A percentile compares a stretch with the other conserved stretches of the same genome.
Evolutionary conservation across 805 yeast species (phyloP).

Genomic region (Ogataea haglerorum): DNA sequence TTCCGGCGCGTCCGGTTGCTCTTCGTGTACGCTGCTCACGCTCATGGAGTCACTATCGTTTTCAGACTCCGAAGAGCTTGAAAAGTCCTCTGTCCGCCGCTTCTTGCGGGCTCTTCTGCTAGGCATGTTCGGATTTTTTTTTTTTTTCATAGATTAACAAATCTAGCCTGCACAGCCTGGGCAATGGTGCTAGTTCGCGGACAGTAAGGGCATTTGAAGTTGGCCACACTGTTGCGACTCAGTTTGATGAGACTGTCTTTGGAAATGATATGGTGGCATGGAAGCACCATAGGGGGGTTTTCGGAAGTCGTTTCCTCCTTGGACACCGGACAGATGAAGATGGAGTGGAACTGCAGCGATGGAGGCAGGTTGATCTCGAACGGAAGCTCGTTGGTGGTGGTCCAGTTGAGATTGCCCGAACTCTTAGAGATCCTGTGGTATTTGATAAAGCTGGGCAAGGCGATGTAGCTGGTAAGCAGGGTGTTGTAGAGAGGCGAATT

Average conservation of each 20-base stretch:
- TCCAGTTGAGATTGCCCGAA: conserved; percentile 47
- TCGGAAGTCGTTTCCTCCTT: conserved; percentile 58
- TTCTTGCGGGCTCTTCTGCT: conserved; percentile 61
- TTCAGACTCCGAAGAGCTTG: conserved; percentile 44
- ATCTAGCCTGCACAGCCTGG: conserved; percentile 43
- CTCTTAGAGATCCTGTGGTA: conserved; percentile 39
- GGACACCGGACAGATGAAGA: conserved; percentile 69
- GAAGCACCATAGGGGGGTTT: conserved; percentile 52
- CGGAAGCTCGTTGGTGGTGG: conserved; percentile 57
- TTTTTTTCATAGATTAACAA: conserved; percentile 33
- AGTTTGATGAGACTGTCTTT: conserved; percentile 49
- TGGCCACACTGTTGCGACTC: conserved; percentile 34
- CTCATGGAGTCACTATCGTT: conserved; percentile 27
- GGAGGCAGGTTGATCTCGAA: conserved; percentile 57
- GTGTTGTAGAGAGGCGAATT: conserved; percentile 53
- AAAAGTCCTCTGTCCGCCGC: conserved; percentile 79
- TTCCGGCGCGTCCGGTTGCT: conserved; percentile 5
- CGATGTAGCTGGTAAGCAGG: conserved; percentile 48
- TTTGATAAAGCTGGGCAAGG: conserved; percentile 52
- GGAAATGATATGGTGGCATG: conserved; percentile 50
- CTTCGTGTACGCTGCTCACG: conserved; percentile 1
- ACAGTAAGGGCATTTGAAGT: conserved; percentile 72
- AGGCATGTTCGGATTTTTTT: conserved; percentile 10
- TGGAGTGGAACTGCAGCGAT: conserved; percentile 54
- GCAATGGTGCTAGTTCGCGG: conserved; percentile 45